Conservation (phyloP, 1,284 basidiomycete genomes). For the Ceratorhiza oryzae-sativae region DNA sequence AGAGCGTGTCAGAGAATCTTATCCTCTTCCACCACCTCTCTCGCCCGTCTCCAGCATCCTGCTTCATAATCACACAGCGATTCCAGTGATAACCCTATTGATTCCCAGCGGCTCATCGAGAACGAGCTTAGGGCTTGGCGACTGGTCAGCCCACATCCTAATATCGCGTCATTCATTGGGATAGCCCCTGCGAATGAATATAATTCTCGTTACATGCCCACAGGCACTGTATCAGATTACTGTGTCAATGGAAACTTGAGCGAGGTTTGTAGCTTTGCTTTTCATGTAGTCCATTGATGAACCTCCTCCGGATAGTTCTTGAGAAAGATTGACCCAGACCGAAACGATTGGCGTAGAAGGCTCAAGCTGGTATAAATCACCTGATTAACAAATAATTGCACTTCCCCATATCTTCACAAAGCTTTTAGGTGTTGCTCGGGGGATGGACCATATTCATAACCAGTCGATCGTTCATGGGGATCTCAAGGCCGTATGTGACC, state of each 20-base stretch:
- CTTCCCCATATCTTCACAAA: background rate
- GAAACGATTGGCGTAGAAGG: background rate
- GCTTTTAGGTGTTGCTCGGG: conserved; percentile 8
- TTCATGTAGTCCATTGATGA: too few relatives aligned
- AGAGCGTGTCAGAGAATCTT: background rate
- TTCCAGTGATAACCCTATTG: background rate
- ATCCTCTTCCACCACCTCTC: background rate
- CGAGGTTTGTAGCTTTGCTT: background rate
- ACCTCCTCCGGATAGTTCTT: background rate
- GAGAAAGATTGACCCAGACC: background rate
- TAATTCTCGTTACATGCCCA: background rate
- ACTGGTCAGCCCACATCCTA: conserved; percentile 15
- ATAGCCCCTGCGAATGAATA: conserved; percentile 13
- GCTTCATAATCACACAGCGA: too few relatives aligned
- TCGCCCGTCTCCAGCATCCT: background rate
- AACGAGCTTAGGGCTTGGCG: conserved; percentile 20
- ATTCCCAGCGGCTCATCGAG: background rate
- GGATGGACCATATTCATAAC: conserved; percentile 13
- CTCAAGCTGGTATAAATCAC: too few relatives aligned
- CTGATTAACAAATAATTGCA: background rate
- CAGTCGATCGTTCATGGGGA: conserved; percentile 21
- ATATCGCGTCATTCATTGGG: conserved; percentile 16
- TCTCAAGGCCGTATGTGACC: conserved; percentile 17
- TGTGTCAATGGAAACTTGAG: background rate
- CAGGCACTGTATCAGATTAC: conserved; percentile 4